Percentiles rank a stretch among this genome's conserved stretches.
Conservation (phyloP, 164 flowering plant species). For the Paratinospora sagittata region DNA sequence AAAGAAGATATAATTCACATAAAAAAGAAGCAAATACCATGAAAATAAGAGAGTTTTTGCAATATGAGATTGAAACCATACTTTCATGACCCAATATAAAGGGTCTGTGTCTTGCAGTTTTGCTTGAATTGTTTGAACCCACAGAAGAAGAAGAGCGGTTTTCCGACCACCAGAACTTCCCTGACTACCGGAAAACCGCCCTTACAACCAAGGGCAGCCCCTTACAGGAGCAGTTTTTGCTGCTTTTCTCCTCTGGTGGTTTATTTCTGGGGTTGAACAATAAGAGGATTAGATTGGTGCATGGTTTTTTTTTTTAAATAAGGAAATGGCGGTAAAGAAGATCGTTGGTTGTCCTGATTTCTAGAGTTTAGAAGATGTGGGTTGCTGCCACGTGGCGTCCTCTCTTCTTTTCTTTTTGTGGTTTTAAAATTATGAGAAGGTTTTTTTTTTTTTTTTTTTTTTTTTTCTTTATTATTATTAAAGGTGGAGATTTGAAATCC, state of each 20-base stretch:
- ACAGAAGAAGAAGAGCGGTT: neutral
- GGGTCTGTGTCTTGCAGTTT: neutral
- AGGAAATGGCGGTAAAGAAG: neutral
- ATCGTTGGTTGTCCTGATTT: constrained; percentile 7
- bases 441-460: too few species aligned
- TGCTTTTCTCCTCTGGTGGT: neutral
- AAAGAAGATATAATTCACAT: neutral
- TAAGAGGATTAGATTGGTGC: neutral
- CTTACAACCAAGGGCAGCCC: neutral
- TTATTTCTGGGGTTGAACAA: neutral
- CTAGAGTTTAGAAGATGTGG: neutral
- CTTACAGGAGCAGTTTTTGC: neutral
- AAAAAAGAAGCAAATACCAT: neutral
- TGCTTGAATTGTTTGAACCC: neutral
- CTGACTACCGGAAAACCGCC: constrained; percentile 9
- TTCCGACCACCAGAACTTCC: neutral
- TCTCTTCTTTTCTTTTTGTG: neutral
- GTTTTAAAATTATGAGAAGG: neutral
- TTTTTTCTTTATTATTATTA: neutral
- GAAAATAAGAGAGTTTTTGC: neutral
- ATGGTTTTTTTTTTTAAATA: neutral
- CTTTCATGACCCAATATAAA: neutral
- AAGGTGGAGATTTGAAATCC: neutral
- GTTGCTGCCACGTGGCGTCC: neutral
- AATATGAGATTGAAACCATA: neutral